Evolutionary conservation across 768 basidiomycete genomes (phyloP), one percentile per base, ranked within the genome.

Genomic region (Leccinum broughii): DNA sequence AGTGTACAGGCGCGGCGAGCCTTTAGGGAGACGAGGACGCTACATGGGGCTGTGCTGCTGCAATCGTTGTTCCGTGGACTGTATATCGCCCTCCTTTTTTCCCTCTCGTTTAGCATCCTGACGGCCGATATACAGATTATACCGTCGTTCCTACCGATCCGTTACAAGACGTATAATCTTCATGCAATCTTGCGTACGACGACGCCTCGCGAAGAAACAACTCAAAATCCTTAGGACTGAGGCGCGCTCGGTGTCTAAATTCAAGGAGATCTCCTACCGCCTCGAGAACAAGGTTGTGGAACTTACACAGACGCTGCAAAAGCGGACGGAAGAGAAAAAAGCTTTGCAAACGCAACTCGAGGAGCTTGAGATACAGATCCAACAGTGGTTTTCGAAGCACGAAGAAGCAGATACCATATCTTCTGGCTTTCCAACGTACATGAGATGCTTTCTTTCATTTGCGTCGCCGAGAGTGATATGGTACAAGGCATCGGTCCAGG

Each of bases 401-500:
- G 95, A 96, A 68, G 96, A 98, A 67, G 82, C 85, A 5, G 92
- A 96, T 64, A 56, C 82, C 17, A 85, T 41, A 92, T 98, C 66
- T 99, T 92, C 83, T 99, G 97, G 97, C 80, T 99, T n/a, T 98
- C 97, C 34, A 99, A 99, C 68, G 95, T 99, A 41, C 97, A 99
- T 74, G 97, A 99, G 72, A 95, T 98, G 86, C 82, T 98, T 34
- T 99, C 97, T 6, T 99, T 98, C 77, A 96, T 98, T 70, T 96
- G 92, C 69, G 90, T 98, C 41, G 97, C 97, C n/a, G 97, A 99
- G 77, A 90, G 90, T 70, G 97, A 99, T 76, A 97, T 98, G 87
- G 82, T 94, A 9, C 94, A 98, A 72, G 97, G 97, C 24, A 98
- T 98, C 60, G 95, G 93, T 10, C 96, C 96, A 2, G 95, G 95